These are phyloP conservation scores for Xylariales sp. DNA, from an alignment of 2,329 filamentous ascomycete genomes.

Conservation along the genomic window DNA sequence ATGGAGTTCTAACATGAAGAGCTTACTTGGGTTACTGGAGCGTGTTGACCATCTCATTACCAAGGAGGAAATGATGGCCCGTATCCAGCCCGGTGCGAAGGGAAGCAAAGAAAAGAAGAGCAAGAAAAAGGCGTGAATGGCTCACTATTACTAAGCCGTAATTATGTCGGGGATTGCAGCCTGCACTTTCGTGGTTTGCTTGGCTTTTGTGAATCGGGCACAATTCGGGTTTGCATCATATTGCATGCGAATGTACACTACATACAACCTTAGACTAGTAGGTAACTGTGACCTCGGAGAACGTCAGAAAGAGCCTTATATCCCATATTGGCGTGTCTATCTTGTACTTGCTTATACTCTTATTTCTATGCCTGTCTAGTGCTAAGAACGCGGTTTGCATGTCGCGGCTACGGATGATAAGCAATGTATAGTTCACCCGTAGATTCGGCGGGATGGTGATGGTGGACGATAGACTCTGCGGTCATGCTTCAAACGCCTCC, in stretches of 20 bases:
- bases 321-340: constrained; percentile 15
- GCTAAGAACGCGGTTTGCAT: not conserved
- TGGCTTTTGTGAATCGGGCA: constrained; percentile 29
- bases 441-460: not conserved
- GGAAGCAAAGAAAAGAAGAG: constrained; percentile 54
- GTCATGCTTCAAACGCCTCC: not conserved
- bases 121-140: constrained; percentile 49
- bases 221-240: constrained; percentile 43
- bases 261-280: constrained; percentile 46
- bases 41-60: constrained; percentile 98
- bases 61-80: constrained; percentile 99
- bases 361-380: constrained; percentile 25
- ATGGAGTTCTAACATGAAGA: constrained; percentile 99
- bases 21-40: constrained; percentile 83
- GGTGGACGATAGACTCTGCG: not conserved
- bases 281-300: constrained; percentile 41
- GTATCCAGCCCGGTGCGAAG: constrained; percentile 78
- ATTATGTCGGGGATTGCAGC: constrained; percentile 32
- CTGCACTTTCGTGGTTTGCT: constrained; percentile 18
- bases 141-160: constrained; percentile 23
- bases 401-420: not conserved
- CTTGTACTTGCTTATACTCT: constrained; percentile 21
- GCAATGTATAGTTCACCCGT: not conserved
- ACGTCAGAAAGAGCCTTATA: constrained; percentile 40
- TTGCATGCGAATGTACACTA: constrained; percentile 49